phyloP scores from a whole-genome alignment of 306 rosid species.

The Arachis hypogaea region DNA sequence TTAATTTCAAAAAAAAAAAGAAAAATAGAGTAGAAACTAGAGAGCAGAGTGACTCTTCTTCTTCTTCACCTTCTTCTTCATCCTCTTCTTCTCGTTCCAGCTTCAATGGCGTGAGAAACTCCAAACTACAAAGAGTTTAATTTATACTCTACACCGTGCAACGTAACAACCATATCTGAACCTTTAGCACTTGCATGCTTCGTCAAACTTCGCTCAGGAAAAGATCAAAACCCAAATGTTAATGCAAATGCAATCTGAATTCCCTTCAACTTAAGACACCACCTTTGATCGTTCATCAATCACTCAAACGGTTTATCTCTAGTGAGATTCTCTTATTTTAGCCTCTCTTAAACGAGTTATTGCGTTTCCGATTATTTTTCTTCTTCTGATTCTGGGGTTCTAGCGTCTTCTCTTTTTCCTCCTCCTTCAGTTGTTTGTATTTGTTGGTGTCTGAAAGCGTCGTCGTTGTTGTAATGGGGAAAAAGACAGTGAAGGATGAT shows the following conservation, averaged over 20 bases:
- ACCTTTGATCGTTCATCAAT: slow-evolving; percentile 23
- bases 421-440: not conserved
- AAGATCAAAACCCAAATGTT: slow-evolving; percentile 13
- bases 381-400: slow-evolving; percentile 24
- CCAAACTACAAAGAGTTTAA: slow-evolving; percentile 20
- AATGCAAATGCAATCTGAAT: slow-evolving; percentile 30
- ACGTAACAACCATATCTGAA: slow-evolving; percentile 44
- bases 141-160: slow-evolving; percentile 38
- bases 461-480: slow-evolving; percentile 7
- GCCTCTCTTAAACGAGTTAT: not conserved
- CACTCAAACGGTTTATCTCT: slow-evolving; percentile 14
- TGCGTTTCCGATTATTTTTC: not conserved
- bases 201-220: slow-evolving; percentile 48
- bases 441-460: not conserved
- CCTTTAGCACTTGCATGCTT: slow-evolving; percentile 68
- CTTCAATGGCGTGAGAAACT: slow-evolving; percentile 56
- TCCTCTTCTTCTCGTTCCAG: slow-evolving; percentile 13
- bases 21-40: not conserved
- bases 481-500: slow-evolving; percentile 39
- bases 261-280: slow-evolving; percentile 5
- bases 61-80: slow-evolving; percentile 2
- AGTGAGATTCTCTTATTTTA: slow-evolving; percentile 11
- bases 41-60: slow-evolving; percentile 46
- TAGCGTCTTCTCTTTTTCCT: not conserved
- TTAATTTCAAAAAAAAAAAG: too few species aligned